These are phyloP conservation scores for Actinomortierella ambigua DNA, from an alignment of 371 early-diverging fungal genomes.

Conservation along the genomic window DNA sequence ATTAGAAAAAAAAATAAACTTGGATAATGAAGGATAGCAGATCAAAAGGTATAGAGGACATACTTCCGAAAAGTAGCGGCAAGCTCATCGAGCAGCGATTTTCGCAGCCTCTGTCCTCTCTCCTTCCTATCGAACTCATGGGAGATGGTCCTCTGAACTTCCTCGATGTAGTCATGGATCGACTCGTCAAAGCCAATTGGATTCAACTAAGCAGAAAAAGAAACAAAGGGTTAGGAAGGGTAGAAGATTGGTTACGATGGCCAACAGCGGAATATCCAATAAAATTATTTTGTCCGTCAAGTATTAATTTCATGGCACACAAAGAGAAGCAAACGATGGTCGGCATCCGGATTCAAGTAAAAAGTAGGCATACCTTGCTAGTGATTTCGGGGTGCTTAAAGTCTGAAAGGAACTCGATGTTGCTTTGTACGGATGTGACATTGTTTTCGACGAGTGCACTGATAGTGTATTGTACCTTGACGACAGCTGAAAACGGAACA, in stretches of 20 bases:
- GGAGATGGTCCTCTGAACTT: constrained; percentile 8
- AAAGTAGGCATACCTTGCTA: constrained; percentile 11
- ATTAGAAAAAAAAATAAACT: not conserved
- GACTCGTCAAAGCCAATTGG: constrained; percentile 23
- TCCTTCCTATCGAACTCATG: constrained; percentile 17
- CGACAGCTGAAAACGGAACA: constrained; percentile 10
- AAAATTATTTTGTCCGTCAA: constrained; percentile 1
- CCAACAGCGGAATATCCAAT: not conserved
- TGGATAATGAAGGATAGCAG: not conserved
- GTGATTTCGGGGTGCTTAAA: constrained; percentile 23
- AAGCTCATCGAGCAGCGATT: constrained; percentile 24
- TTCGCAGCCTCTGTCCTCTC: constrained; percentile 10
- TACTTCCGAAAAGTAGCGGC: constrained; percentile 17
- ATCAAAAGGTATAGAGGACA: not conserved
- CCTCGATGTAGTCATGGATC: constrained; percentile 18
- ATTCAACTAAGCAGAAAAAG: constrained; percentile 12
- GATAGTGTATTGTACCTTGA: constrained; percentile 36
- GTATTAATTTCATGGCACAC: no score
- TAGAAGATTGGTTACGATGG: not conserved
- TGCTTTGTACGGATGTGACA: constrained; percentile 25
- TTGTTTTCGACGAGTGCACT: constrained; percentile 32
- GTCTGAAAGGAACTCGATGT: constrained; percentile 20
- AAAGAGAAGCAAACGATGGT: no score
- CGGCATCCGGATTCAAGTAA: no score
- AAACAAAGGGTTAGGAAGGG: not conserved